phyloP scores from a whole-genome alignment of 2,329 filamentous ascomycete genomes.

The Colletotrichum tanaceti region DNA sequence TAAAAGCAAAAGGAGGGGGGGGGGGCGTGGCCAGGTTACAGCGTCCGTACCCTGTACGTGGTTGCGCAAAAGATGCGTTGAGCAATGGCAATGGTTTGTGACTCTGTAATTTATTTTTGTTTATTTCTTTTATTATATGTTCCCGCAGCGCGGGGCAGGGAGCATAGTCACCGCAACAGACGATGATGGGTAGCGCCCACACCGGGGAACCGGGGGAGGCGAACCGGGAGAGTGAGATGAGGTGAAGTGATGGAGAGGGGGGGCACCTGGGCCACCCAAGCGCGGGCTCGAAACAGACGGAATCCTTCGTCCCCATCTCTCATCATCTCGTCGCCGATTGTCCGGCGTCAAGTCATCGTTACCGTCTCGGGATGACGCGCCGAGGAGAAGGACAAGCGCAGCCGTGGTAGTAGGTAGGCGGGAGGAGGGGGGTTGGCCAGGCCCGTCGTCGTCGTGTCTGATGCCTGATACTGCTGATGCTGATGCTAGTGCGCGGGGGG shows the following conservation, averaged over 20 bases:
- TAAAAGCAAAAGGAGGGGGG: no score
- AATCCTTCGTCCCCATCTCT: not conserved
- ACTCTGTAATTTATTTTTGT: not conserved
- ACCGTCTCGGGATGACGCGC: not conserved
- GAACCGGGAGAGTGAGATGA: constrained; percentile 11
- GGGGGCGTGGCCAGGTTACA: no score
- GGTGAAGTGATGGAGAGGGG: not conserved
- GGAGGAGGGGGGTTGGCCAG: no score
- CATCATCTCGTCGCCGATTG: not conserved
- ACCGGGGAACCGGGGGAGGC: constrained; percentile 33
- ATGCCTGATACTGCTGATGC: no score
- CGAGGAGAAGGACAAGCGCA: constrained; percentile 3
- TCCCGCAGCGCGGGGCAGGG: not conserved
- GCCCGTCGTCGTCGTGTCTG: no score
- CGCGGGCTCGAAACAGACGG: not conserved
- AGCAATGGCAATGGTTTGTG: not conserved
- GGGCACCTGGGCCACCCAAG: not conserved
- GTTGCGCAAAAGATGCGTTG: not conserved
- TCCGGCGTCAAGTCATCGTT: not conserved
- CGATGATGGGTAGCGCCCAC: constrained; percentile 22
- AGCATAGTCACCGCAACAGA: constrained; percentile 22
- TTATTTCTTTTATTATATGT: not conserved
- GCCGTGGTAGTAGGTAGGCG: not conserved
- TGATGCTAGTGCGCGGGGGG: no score
- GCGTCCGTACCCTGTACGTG: not conserved